phyloP scores from a whole-genome alignment of 108 stramenopile genomes.

The Hondaea fermentalgiana region DNA sequence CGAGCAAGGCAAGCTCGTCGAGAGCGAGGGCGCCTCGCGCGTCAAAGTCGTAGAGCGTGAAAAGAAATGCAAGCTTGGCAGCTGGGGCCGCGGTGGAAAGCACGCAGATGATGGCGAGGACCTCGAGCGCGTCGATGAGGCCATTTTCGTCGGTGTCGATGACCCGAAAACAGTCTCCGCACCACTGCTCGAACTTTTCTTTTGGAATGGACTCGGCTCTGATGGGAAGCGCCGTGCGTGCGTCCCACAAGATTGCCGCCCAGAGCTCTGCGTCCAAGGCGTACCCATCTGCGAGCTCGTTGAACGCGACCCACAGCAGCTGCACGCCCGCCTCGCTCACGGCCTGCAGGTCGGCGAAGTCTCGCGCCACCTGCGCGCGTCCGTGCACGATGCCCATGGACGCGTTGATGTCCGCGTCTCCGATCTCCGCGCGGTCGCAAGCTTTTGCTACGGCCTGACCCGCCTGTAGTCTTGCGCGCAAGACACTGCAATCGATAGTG shows the following conservation, averaged over 20 bases:
- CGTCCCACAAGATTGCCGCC: constrained; percentile 4
- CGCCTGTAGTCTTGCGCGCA: too few species aligned
- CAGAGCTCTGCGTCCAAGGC: not conserved
- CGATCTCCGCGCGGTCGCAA: too few species aligned
- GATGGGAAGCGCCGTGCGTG: not conserved
- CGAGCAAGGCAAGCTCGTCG: not conserved
- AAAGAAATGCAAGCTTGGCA: not conserved
- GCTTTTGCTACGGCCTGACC: too few species aligned
- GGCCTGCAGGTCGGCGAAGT: not conserved
- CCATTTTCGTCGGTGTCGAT: constrained; percentile 3
- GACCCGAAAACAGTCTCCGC: not conserved
- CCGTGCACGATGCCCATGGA: not conserved
- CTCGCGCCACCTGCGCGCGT: not conserved
- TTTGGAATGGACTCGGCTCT: not conserved
- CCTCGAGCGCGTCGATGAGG: not conserved
- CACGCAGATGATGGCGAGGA: not conserved
- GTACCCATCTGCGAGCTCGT: not conserved
- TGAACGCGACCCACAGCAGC: not conserved
- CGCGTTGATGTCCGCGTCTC: too few species aligned
- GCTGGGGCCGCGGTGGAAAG: not conserved
- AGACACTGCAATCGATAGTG: too few species aligned
- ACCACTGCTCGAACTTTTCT: not conserved
- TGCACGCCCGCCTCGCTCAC: not conserved
- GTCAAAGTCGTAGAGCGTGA: not conserved
- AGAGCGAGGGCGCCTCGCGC: not conserved